phyloP scores from a whole-genome alignment of 805 yeast species.

The Spathaspora girioi region DNA sequence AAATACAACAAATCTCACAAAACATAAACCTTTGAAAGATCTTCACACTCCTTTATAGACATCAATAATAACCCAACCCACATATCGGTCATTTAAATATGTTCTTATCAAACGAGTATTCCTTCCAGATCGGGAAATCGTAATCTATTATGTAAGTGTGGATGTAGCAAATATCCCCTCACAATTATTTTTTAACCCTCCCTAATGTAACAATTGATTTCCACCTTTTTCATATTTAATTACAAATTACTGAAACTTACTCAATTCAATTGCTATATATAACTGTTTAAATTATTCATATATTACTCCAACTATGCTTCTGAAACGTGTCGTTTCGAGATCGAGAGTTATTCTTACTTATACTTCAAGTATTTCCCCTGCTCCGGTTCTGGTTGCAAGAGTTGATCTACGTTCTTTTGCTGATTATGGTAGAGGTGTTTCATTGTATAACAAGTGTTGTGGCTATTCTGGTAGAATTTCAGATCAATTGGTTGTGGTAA shows the following conservation, averaged over 20 bases:
- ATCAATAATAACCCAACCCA: background rate
- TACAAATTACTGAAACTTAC: no score
- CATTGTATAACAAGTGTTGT: background rate
- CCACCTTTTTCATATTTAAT: background rate
- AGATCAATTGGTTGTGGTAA: background rate
- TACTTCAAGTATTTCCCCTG: background rate
- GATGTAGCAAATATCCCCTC: background rate
- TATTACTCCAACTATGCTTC: background rate
- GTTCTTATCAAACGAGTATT: background rate
- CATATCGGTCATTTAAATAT: background rate
- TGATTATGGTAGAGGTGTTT: background rate
- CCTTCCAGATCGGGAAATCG: background rate
- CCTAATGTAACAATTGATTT: background rate
- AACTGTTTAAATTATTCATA: background rate
- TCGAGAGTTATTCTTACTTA: background rate
- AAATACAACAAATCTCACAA: no score
- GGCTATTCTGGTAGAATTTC: background rate
- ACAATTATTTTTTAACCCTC: background rate
- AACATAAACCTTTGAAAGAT: no score
- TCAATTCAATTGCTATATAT: background rate
- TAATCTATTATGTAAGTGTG: background rate
- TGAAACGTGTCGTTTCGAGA: background rate
- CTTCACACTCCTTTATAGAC: background rate
- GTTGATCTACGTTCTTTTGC: background rate
- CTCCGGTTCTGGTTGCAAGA: background rate